Evolutionary conservation across 345 rosid genomes (phyloP), one percentile per base, ranked within the genome.

Genomic region (Eucalyptus marginata): DNA sequence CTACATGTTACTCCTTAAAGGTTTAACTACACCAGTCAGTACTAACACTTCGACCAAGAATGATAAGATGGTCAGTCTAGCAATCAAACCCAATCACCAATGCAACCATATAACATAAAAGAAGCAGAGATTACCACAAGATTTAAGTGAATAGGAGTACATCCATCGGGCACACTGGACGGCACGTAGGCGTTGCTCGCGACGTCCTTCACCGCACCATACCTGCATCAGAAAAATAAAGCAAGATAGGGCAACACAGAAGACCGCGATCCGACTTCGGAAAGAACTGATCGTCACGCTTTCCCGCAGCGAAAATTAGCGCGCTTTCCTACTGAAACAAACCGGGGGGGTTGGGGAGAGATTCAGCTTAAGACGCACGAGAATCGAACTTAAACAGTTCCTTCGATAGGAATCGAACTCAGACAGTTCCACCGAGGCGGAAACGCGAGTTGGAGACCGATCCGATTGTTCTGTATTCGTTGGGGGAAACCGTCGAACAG

Each of bases 61-160:
- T 7, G 15, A 3, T 20, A 40, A 76, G 47, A 36, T 40, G 83
- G 15, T 10, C 83, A 76, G 29, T 76, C 83, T 11, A 7, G 16
- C 47, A 76, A 76, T 76, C 22, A 10, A 76, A 22, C 43, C 40
- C 79, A 62, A 88, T 62, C n/a, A 25, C 25, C 46, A 64, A 71
- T 9, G 83, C 83, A 76, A 76, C 83, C 83, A 51, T 36, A 81
- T 58, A 85, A 47, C 13, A 31, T 13, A 20, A 36, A 49, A 84
- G 51, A 40, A 66, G 36, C 20, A 22, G 2, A 80, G 85, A 4
- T 93, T 95, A 98, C 99, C 98, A 98, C 98, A n/a, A 98, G 97
- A 90, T 96, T 98, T 86, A 98, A 89, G 93, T 97, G 99, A n/a
- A 97, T 93, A 71, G 98, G 98, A 88, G 90, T 90, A 91, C 99